A percentile compares a stretch with the other conserved stretches of the same genome.
phyloP scores from a whole-genome alignment of 768 basidiomycete species.

The Chlorophyllum brunneum region DNA sequence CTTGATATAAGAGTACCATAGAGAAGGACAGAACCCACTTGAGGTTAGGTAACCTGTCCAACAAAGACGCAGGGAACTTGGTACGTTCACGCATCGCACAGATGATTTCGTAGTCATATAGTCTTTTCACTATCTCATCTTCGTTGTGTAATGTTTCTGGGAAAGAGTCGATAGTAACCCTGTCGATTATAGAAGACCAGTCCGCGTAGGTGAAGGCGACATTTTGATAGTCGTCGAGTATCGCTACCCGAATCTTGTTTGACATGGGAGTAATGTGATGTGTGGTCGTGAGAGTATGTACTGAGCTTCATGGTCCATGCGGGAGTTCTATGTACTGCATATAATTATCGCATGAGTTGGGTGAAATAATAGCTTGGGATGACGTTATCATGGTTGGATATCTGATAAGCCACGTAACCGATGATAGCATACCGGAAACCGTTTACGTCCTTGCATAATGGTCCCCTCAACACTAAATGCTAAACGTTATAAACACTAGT shows the following conservation, averaged over 20 bases:
- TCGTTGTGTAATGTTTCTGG: constrained; percentile 50
- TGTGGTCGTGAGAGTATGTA: too few species aligned
- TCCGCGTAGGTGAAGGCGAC: constrained; percentile 49
- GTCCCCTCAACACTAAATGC: too few species aligned
- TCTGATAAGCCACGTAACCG: too few species aligned
- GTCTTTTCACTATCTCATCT: constrained; percentile 42
- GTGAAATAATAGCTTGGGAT: too few species aligned
- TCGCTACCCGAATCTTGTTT: constrained; percentile 35
- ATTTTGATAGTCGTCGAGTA: constrained; percentile 61
- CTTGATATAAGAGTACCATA: background rate
- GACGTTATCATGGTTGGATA: too few species aligned
- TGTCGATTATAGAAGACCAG: constrained; percentile 43
- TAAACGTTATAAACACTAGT: too few species aligned
- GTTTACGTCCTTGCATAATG: too few species aligned
- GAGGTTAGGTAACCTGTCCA: constrained; percentile 56
- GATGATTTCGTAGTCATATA: constrained; percentile 51
- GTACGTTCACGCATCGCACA: constrained; percentile 70
- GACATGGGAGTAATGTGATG: too few species aligned
- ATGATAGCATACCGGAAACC: too few species aligned
- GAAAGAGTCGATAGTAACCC: constrained; percentile 39
- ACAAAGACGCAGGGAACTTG: constrained; percentile 42
- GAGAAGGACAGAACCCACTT: constrained; percentile 29
- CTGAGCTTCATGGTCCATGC: too few species aligned
- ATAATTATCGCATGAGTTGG: too few species aligned
- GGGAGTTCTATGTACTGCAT: too few species aligned